Evolutionary conservation across 73 alveolate species (phyloP).

Genomic region (Urostyla sp.): DNA sequence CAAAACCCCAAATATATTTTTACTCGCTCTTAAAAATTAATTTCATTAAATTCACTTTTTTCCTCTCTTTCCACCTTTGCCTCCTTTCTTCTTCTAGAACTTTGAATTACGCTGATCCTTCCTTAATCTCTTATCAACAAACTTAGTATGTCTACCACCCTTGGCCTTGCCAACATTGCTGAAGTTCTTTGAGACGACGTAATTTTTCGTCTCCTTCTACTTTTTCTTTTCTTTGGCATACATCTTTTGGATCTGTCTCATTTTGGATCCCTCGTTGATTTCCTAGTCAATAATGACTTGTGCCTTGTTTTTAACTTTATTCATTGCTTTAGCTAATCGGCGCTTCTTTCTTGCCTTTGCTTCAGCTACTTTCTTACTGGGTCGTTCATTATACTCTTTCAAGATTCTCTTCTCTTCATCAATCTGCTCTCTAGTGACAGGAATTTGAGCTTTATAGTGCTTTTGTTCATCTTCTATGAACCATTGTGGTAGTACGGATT

Average conservation of each 20-base stretch:
- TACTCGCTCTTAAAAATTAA: neutral
- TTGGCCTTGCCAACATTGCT: constrained; percentile 75
- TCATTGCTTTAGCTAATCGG: constrained; percentile 85
- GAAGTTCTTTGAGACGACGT: constrained; percentile 85
- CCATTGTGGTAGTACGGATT: constrained; percentile 92
- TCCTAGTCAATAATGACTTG: constrained; percentile 89
- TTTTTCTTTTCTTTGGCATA: constrained; percentile 87
- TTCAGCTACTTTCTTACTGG: constrained; percentile 94
- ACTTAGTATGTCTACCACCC: constrained; percentile 76
- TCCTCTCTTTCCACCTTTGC: constrained; percentile 49
- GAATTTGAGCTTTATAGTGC: constrained; percentile 81
- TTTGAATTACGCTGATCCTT: constrained; percentile 89
- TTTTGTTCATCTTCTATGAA: constrained; percentile 90
- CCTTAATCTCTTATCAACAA: constrained; percentile 95
- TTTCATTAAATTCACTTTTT: neutral
- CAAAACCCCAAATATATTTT: constrained; percentile 2
- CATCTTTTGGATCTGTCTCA: constrained; percentile 89
- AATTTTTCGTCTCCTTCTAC: constrained; percentile 82
- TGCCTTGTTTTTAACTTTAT: constrained; percentile 91
- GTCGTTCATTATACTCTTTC: constrained; percentile 91
- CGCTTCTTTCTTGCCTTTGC: constrained; percentile 95
- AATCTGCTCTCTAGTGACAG: constrained; percentile 92
- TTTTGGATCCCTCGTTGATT: constrained; percentile 88
- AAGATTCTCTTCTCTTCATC: constrained; percentile 87
- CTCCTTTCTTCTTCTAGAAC: constrained; percentile 69